Evolutionary conservation across 2,329 filamentous ascomycete genomes (phyloP).

Genomic region (Fusarium domesticum): DNA sequence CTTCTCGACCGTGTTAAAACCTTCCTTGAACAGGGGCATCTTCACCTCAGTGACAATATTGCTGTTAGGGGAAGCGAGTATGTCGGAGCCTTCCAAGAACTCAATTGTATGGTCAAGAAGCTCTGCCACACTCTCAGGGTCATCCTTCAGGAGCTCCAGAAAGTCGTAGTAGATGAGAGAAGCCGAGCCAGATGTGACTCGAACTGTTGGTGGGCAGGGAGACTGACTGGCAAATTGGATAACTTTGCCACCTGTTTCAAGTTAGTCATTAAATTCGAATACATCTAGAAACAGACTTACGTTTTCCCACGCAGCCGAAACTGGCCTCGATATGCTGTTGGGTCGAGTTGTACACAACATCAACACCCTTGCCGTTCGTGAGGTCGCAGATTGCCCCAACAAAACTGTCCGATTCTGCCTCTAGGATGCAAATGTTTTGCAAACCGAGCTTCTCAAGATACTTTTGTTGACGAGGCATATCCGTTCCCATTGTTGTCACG

Average conservation of each 20-base stretch:
- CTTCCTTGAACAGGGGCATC: conserved; percentile 25
- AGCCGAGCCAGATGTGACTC: conserved; percentile 14
- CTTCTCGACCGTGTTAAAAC: conserved; percentile 27
- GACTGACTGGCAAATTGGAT: conserved; percentile 32
- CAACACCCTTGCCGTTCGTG: conserved; percentile 36
- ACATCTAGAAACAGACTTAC: conserved; percentile 29
- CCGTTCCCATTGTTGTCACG: conserved; percentile 37
- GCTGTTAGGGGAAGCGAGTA: not conserved
- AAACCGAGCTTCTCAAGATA: conserved; percentile 38
- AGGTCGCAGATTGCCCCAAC: conserved; percentile 31
- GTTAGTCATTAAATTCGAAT: not conserved
- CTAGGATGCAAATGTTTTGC: conserved; percentile 37
- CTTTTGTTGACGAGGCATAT: conserved; percentile 34
- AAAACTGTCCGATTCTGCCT: conserved; percentile 35
- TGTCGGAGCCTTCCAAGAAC: conserved; percentile 4
- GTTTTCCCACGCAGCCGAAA: conserved; percentile 35
- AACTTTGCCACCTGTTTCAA: conserved; percentile 35
- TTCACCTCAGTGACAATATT: conserved; percentile 9
- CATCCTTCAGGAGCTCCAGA: conserved; percentile 31
- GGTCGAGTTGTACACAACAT: conserved; percentile 48
- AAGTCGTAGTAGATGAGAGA: conserved; percentile 37
- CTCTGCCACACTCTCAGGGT: conserved; percentile 31
- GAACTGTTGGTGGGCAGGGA: conserved; percentile 12
- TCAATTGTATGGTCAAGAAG: conserved; percentile 25
- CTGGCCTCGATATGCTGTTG: conserved; percentile 34